Evolutionary conservation across 176 grass and related monocot genomes (phyloP).

Genomic region (Areca catechu): DNA sequence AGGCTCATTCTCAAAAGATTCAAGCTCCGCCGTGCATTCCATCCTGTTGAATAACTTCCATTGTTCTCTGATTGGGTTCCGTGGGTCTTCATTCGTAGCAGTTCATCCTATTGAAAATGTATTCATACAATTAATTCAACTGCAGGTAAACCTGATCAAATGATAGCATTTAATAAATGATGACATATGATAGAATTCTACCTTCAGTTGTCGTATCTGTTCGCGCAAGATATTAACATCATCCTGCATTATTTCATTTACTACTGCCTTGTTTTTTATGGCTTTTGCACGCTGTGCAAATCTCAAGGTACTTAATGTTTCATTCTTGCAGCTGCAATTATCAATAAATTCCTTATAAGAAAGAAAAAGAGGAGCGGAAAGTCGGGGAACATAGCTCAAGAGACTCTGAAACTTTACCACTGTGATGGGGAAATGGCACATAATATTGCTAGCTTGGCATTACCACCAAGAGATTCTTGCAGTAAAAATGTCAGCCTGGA

Average conservation of each 20-base stretch:
- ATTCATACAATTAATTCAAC: background rate
- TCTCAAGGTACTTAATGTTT: slow-evolving; percentile 83
- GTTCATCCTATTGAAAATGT: slow-evolving; percentile 59
- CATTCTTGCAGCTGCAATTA: slow-evolving; percentile 63
- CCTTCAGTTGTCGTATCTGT: slow-evolving; percentile 81
- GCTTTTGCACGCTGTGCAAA: slow-evolving; percentile 95
- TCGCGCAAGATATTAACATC: slow-evolving; percentile 75
- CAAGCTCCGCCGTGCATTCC: slow-evolving; percentile 74
- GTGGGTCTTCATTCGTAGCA: slow-evolving; percentile 84
- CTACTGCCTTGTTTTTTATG: slow-evolving; percentile 85
- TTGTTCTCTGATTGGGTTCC: slow-evolving; percentile 31
- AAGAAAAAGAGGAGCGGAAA: background rate
- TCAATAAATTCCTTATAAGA: background rate
- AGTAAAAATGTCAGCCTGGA: slow-evolving; percentile 89
- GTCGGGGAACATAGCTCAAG: background rate
- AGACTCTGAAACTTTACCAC: slow-evolving; percentile 29
- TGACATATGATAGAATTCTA: slow-evolving; percentile 14
- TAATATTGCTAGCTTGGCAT: slow-evolving; percentile 96
- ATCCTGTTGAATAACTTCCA: slow-evolving; percentile 46
- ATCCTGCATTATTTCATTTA: slow-evolving; percentile 85
- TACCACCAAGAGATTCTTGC: slow-evolving; percentile 95
- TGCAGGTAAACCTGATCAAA: no score
- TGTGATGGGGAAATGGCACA: slow-evolving; percentile 80
- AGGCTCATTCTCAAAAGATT: slow-evolving; percentile 88
- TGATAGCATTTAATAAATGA: no score